Percentiles rank a stretch among this genome's conserved stretches.
These are phyloP conservation scores for Cercospora sp. DNA, from an alignment of 2,329 filamentous ascomycete genomes.

Conservation along the genomic window DNA sequence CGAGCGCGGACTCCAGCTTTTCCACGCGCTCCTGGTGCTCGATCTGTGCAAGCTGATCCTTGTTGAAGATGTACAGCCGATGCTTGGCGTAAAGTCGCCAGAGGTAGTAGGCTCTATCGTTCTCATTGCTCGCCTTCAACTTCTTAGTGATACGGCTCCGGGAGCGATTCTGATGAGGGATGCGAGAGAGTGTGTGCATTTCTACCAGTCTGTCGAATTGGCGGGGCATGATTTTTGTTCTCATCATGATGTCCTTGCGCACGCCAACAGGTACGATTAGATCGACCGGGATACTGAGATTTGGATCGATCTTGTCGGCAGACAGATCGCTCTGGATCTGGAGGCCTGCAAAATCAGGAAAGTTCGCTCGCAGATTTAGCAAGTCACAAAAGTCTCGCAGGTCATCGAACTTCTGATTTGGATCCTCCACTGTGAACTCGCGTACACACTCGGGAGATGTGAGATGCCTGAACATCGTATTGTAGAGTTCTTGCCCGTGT, in stretches of 20 bases:
- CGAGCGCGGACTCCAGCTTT: conserved; percentile 69
- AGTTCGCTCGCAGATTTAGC: conserved; percentile 58
- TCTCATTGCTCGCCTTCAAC: conserved; percentile 53
- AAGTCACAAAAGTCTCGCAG: conserved; percentile 75
- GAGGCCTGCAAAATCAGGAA: conserved; percentile 35
- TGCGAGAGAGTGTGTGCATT: conserved; percentile 66
- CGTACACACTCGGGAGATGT: conserved; percentile 63
- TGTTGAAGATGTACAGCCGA: conserved; percentile 73
- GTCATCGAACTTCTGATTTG: conserved; percentile 81
- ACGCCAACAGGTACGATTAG: conserved; percentile 60
- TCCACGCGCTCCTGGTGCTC: conserved; percentile 67
- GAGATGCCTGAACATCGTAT: conserved; percentile 71
- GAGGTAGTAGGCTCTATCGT: conserved; percentile 64
- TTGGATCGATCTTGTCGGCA: conserved; percentile 53
- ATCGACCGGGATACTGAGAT: conserved; percentile 51
- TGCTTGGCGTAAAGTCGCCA: conserved; percentile 78
- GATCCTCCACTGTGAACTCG: conserved; percentile 92
- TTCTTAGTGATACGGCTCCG: conserved; percentile 48
- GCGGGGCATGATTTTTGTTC: conserved; percentile 71
- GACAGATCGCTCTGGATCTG: conserved; percentile 54
- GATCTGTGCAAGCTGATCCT: conserved; percentile 67
- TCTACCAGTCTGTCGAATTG: conserved; percentile 75
- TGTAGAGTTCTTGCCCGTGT: conserved; percentile 78
- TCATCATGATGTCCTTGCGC: conserved; percentile 58
- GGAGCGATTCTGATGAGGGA: conserved; percentile 51